Base-by-base conservation (phyloP, 768 basidiomycete genomes). In the Obba rivulosa region DNA sequence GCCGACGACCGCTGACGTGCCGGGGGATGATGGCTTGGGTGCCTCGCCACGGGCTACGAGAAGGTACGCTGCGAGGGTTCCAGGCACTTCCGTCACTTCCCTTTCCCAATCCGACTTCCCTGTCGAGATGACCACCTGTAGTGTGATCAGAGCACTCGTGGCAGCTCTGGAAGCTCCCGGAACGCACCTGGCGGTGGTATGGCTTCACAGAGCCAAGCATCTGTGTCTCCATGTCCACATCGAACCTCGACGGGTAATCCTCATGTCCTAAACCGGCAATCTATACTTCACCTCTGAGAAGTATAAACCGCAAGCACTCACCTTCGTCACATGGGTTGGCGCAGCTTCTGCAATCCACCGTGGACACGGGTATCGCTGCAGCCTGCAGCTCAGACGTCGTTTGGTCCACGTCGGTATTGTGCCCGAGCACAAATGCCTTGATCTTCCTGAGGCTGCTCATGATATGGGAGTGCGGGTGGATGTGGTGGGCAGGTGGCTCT, bases 151-250 rank as follows among this genome's bases (percentile, higher is more conserved):
- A 14, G 9, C 25, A 36, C 10, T 21, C 11, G 14, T 34, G 8
- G 13, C 13, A 39, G 8, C 14, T 14, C 41, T 11, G 36, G 11
- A 5, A 31, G 28, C 28, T 13, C 28, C 9, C 28, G 25, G 45
- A 36, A 52, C 73, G 42, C 54, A 85, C 89, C 74, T 92, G 87
- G 20, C 92, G 83, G 34, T 78, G 79, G 64, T 90, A 92, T 2
- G 90, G 85, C 64, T 86, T 87, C 22, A 92, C 78, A 24, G 83
- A 80, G 8, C 93, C 94, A n/a, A 93, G 68, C 80, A 98, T 80
- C 41, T 85, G 77, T 2, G 80, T 78, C 18, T 85, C 83, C 71
- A 78, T 80, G 69, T 98, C 94, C 28, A 88, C 71, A 34, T 81
- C 78, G 60, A 96, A 85, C 44, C 78, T 80, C 16, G 65, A 66